Evolutionary conservation across 2,329 filamentous ascomycete genomes (phyloP), one percentile per base, ranked within the genome.

Genomic region (Gnomoniopsis smithogilvyi): DNA sequence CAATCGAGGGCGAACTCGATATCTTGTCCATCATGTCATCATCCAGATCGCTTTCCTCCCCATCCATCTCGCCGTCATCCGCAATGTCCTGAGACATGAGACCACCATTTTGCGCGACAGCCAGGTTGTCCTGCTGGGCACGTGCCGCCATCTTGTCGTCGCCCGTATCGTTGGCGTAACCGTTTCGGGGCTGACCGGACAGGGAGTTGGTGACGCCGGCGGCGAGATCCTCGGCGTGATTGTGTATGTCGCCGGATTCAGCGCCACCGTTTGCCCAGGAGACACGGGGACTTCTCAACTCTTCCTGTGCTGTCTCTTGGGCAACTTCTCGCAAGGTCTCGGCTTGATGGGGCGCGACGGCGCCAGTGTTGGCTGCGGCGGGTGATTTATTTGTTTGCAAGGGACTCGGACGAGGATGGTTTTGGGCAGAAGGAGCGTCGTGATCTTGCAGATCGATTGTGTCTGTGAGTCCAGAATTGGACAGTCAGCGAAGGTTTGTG

Each of bases 21-120:
- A 99, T 97, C 76, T 95, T 95, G 79, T 98, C 95, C 90, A 96
- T 92, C 87, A 96, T 87, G 74, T 98, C 94, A 75, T 97, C 81
- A 62, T 91, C 85, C 52, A 81, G 89, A 67, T 88, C 85, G 51
- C 81, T 90, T 67, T 88, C 87, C 51, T 85, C 86, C 64, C 85
- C 84, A 66, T 89, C 83, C 68, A 85, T 76, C 64, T 91, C 87
- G 51, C 82, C 85, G 63, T 89, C 87, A 66, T 84, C 81, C n/a
- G 68, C 68, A 50, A 72, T 74, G 47, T 79, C 76, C 34, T 76
- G 70, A 38, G 68, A 77, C 51, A 78, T 76, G 63, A 76, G 64
- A 63, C 81, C 82, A 62, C 83, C 85, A 73, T 87, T 87, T 66
- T 87, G 84, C 64, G 84, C 82, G 61, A 85, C 76, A 48, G 83